phyloP scores from a whole-genome alignment of 805 yeast genomes.

The Hanseniaspora thailandica region DNA sequence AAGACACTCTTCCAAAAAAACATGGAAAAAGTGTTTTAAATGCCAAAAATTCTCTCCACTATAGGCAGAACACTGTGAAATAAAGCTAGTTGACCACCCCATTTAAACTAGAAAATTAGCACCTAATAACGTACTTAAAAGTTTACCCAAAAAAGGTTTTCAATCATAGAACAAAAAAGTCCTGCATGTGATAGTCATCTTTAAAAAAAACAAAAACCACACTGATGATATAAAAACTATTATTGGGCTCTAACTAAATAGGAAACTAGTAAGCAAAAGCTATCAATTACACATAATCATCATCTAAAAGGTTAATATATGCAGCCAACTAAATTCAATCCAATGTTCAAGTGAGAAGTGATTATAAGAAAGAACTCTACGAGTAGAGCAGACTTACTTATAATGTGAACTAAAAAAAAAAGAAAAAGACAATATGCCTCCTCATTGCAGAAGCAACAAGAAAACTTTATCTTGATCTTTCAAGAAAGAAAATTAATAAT shows the following conservation, averaged over 20 bases:
- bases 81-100: background rate
- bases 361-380: background rate
- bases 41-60: slow-evolving; percentile 15
- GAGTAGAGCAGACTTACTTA: background rate
- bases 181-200: background rate
- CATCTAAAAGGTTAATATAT: background rate
- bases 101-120: background rate
- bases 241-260: background rate
- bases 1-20: background rate
- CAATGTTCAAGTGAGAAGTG: slow-evolving; percentile 9
- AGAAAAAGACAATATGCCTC: slow-evolving; percentile 5
- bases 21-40: background rate
- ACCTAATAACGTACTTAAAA: background rate
- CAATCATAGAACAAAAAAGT: background rate
- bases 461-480: background rate
- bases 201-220: slow-evolving; percentile 5
- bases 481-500: slow-evolving; percentile 14
- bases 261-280: background rate
- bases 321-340: background rate
- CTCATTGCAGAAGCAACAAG: slow-evolving; percentile 3
- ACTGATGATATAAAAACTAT: background rate
- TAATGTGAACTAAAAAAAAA: slow-evolving; percentile 4
- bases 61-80: background rate
- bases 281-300: background rate
- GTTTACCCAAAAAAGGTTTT: background rate